Conservation (phyloP, 257 asterid genomes). For the Solanum etuberosum region DNA sequence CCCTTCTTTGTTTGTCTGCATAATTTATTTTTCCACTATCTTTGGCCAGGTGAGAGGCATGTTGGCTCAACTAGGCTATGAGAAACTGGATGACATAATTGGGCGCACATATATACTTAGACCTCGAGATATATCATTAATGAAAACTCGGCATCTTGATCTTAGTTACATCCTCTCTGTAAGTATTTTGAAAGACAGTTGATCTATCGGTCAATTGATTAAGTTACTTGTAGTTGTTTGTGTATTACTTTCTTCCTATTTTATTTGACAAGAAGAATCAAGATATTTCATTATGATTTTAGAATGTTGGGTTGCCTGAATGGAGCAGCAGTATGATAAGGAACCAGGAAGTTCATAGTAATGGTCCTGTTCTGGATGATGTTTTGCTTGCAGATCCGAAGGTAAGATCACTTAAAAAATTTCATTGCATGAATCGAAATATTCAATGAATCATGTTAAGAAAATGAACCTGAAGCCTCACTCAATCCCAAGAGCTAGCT, state of each 20-base stretch:
- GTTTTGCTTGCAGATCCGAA: slow-evolving; percentile 61
- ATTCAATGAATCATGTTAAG: background rate
- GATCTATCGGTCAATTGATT: background rate
- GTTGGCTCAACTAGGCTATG: slow-evolving; percentile 90
- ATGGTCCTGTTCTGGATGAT: slow-evolving; percentile 95
- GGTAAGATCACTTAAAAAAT: slow-evolving; percentile 25
- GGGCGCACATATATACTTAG: slow-evolving; percentile 80
- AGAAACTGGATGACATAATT: slow-evolving; percentile 85
- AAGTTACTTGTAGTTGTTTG: background rate
- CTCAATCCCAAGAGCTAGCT: background rate
- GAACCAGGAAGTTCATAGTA: slow-evolving; percentile 85
- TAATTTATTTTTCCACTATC: background rate
- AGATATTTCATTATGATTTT: background rate
- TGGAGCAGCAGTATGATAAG: slow-evolving; percentile 86
- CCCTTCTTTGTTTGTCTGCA: background rate
- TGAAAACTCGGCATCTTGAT: slow-evolving; percentile 96
- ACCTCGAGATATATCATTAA: slow-evolving; percentile 73
- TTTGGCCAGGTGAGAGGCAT: slow-evolving; percentile 71
- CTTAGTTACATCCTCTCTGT: slow-evolving; percentile 71
- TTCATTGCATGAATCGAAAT: background rate
- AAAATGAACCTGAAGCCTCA: background rate
- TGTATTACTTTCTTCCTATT: background rate
- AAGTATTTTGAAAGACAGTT: slow-evolving; percentile 14
- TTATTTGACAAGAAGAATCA: background rate
- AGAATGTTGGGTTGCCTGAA: slow-evolving; percentile 82